Conservation (phyloP, 2,329 filamentous ascomycete genomes). For the Pseudovirgaria hyperparasitica region DNA sequence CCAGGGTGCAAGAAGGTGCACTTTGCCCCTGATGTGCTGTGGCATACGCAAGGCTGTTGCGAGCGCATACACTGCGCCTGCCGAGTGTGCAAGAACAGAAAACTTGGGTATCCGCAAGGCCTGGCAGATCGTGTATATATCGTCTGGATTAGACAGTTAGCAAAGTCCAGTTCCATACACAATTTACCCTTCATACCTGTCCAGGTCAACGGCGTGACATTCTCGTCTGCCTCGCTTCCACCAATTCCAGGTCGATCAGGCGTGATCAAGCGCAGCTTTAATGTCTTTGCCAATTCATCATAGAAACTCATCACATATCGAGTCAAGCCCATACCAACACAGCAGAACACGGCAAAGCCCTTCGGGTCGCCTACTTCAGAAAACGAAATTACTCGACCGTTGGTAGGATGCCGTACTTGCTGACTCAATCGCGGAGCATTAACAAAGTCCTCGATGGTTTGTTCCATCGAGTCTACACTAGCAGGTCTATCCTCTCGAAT, state of each 20-base stretch:
- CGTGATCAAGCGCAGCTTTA: constrained; percentile 83
- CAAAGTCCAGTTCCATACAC: constrained; percentile 3
- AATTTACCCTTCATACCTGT: constrained; percentile 50
- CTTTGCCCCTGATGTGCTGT: constrained; percentile 84
- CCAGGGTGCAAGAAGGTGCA: constrained; percentile 91
- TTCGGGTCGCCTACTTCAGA: constrained; percentile 91
- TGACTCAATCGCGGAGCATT: constrained; percentile 75
- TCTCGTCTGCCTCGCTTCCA: constrained; percentile 73
- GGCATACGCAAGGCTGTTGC: constrained; percentile 93
- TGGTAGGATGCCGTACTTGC: constrained; percentile 74
- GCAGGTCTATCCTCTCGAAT: constrained; percentile 53
- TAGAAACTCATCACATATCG: constrained; percentile 95
- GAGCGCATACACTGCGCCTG: constrained; percentile 93
- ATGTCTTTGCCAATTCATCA: constrained; percentile 79
- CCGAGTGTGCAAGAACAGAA: constrained; percentile 89
- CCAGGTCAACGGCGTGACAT: constrained; percentile 85
- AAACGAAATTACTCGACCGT: constrained; percentile 80
- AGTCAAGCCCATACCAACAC: constrained; percentile 94
- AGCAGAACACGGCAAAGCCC: constrained; percentile 88
- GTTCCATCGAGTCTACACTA: constrained; percentile 77
- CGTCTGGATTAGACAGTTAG: constrained; percentile 38
- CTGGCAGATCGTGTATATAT: constrained; percentile 90
- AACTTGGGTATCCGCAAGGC: constrained; percentile 88
- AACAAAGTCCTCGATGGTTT: constrained; percentile 76
- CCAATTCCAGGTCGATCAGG: constrained; percentile 90